A percentile compares a stretch with the other conserved stretches of the same genome.
These are phyloP conservation scores for Eucalyptus lansdowneana DNA, from an alignment of 345 rosid genomes.

Conservation along the genomic window DNA sequence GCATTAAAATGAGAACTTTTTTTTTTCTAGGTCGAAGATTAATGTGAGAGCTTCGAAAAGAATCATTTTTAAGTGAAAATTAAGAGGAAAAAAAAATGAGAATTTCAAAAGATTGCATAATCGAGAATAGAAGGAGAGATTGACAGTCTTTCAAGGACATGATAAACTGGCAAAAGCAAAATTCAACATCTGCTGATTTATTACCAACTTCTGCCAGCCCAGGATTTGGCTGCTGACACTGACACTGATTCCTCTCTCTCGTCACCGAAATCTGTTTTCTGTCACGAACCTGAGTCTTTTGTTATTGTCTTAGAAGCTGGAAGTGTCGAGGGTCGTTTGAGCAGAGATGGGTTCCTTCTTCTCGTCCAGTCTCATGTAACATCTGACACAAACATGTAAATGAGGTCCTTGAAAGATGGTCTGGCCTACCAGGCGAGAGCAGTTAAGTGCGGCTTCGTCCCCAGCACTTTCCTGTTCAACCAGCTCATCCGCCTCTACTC, in stretches of 20 bases:
- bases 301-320: neutral
- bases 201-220: neutral
- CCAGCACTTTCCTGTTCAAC: conserved; percentile 21
- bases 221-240: neutral
- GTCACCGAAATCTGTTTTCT: neutral
- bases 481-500: conserved; percentile 36
- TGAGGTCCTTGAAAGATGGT: conserved; percentile 33
- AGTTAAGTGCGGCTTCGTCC: conserved; percentile 27
- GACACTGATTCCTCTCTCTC: neutral
- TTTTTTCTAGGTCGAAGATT: too few relatives aligned
- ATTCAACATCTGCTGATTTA: too few relatives aligned
- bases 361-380: neutral
- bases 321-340: neutral
- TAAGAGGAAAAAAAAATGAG: neutral
- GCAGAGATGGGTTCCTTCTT: neutral
- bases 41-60: neutral
- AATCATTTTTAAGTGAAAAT: neutral
- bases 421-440: conserved; percentile 33
- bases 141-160: neutral
- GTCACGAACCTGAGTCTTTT: too few relatives aligned
- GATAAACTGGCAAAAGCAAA: too few relatives aligned
- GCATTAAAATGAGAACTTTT: neutral
- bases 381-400: neutral
- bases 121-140: too few relatives aligned
- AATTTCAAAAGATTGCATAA: neutral